Conservation (phyloP, 2,329 filamentous ascomycete genomes). For the Stachybotrys elegans region DNA sequence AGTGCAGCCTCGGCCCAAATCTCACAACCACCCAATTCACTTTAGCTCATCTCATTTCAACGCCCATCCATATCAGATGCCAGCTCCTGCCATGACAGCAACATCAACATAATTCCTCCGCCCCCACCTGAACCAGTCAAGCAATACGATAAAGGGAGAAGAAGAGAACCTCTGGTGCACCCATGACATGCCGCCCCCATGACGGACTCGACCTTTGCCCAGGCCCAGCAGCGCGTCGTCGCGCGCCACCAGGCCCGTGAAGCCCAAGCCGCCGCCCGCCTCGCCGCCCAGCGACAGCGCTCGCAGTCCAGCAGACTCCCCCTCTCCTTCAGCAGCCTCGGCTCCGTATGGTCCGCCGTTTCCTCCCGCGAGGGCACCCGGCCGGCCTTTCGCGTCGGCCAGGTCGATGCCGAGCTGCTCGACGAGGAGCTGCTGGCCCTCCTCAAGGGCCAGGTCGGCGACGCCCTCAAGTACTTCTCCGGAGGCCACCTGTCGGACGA, state of each 20-base stretch:
- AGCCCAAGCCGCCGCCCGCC: constrained; percentile 53
- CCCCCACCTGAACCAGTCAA: no score
- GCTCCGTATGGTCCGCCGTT: constrained; percentile 63
- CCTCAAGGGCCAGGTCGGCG: constrained; percentile 78
- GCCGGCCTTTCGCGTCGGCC: constrained; percentile 87
- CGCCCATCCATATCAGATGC: no score
- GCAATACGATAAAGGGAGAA: no score
- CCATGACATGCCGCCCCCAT: constrained; percentile 35
- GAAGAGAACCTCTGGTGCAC: no score
- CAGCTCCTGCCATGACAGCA: no score
- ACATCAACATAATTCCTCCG: no score
- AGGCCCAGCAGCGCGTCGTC: constrained; percentile 81
- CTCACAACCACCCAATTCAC: no score
- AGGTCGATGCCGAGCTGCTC: constrained; percentile 91
- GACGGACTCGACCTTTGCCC: constrained; percentile 67
- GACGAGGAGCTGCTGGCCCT: constrained; percentile 90
- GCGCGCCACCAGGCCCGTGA: constrained; percentile 76
- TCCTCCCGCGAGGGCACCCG: constrained; percentile 71
- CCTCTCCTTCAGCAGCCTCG: constrained; percentile 57
- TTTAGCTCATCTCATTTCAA: no score
- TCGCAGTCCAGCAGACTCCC: constrained; percentile 53
- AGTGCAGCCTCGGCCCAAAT: no score
- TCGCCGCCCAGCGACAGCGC: constrained; percentile 44
- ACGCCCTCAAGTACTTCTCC: constrained; percentile 82
- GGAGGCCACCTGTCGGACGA: constrained; percentile 73